phyloP scores from a whole-genome alignment of 768 basidiomycete species.

The Tremella yokohamensis region DNA sequence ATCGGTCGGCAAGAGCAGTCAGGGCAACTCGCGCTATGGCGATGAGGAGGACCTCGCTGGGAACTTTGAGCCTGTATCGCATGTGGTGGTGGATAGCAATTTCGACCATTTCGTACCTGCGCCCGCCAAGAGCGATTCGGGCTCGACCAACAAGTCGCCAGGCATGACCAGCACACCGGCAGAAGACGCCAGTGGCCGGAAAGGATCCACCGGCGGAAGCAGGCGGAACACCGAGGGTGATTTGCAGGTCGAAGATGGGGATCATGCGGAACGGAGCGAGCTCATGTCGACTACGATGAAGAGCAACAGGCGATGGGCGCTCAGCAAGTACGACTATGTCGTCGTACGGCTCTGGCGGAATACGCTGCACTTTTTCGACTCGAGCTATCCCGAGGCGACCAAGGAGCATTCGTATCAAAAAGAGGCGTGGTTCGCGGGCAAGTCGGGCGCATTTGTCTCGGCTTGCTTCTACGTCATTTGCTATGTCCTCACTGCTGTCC shows the following conservation, averaged over 20 bases:
- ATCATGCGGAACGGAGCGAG: conserved; percentile 18
- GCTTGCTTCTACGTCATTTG: conserved; percentile 41
- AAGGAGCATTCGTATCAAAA: conserved; percentile 48
- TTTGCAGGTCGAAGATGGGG: conserved; percentile 11
- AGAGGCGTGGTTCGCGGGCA: conserved; percentile 46
- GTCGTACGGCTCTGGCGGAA: conserved; percentile 39
- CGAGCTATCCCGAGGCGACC: conserved; percentile 40
- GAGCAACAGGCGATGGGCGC: background rate
- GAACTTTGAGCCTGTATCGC: conserved; percentile 36
- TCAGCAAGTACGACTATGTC: conserved; percentile 25
- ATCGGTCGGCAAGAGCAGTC: conserved; percentile 15
- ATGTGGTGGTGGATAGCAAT: conserved; percentile 46
- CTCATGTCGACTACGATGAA: conserved; percentile 25
- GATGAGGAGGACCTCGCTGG: conserved; percentile 37
- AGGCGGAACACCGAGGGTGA: conserved; percentile 13
- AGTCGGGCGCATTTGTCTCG: conserved; percentile 31
- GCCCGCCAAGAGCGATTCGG: conserved; percentile 40
- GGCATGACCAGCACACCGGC: conserved; percentile 8
- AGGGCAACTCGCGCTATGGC: conserved; percentile 30
- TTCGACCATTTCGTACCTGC: conserved; percentile 43
- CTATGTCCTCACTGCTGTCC: conserved; percentile 38
- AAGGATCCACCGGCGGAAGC: conserved; percentile 12
- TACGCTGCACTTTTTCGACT: conserved; percentile 44
- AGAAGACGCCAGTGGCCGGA: conserved; percentile 10
- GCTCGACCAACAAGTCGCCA: conserved; percentile 28